Evolutionary conservation across 768 basidiomycete species (phyloP).

Genomic region (Mrakia hoshinonis): DNA sequence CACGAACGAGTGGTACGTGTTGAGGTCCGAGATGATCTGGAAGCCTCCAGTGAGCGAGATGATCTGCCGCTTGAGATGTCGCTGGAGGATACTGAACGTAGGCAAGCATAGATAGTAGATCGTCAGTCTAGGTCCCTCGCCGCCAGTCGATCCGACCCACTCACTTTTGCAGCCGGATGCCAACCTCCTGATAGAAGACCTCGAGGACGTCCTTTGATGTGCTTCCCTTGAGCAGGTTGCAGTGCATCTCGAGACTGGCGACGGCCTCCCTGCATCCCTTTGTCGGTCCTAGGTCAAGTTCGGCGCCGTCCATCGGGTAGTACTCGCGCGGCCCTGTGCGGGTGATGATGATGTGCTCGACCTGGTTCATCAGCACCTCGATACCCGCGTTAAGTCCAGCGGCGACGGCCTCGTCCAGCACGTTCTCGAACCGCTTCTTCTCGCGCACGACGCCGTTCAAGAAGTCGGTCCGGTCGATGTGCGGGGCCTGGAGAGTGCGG

Average conservation of each 20-base stretch:
- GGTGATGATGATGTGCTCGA: constrained; percentile 82
- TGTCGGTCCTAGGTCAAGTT: constrained; percentile 76
- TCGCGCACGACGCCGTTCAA: constrained; percentile 85
- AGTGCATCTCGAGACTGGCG: constrained; percentile 78
- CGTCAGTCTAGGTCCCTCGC: not conserved
- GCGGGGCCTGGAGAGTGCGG: constrained; percentile 49
- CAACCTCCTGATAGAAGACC: constrained; percentile 96
- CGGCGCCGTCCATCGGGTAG: constrained; percentile 71
- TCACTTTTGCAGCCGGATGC: constrained; percentile 73
- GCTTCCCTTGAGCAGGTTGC: constrained; percentile 80
- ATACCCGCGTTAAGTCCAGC: constrained; percentile 89
- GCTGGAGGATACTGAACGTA: constrained; percentile 71
- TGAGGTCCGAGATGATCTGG: constrained; percentile 90
- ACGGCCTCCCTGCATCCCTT: constrained; percentile 83
- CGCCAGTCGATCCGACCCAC: constrained; percentile 34
- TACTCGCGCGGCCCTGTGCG: constrained; percentile 79
- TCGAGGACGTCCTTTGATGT: constrained; percentile 94
- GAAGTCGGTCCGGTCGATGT: constrained; percentile 90
- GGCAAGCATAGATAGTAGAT: not conserved
- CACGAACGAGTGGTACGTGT: constrained; percentile 84
- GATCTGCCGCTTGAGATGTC: constrained; percentile 94
- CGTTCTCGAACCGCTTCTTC: constrained; percentile 91
- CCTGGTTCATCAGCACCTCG: constrained; percentile 91
- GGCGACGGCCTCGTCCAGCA: constrained; percentile 87
- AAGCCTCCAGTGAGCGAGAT: constrained; percentile 90